Conservation (phyloP, 2,329 filamentous ascomycete genomes). For the Capronia americana region DNA sequence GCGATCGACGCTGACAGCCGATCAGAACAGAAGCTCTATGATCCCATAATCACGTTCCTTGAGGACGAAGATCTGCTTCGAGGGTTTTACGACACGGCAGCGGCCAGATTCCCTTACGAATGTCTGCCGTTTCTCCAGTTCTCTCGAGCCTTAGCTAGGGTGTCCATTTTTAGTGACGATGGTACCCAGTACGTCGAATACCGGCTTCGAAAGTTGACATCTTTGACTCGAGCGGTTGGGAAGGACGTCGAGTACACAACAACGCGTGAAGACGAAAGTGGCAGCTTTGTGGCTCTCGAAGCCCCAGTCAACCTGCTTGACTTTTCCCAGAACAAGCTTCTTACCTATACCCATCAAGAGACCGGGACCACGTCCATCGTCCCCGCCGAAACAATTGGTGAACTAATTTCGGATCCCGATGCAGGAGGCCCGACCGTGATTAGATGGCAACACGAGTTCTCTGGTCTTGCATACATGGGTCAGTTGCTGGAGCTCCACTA, state of each 20-base stretch:
- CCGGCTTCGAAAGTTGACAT: constrained; percentile 72
- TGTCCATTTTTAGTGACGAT: constrained; percentile 52
- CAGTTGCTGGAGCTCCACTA: constrained; percentile 63
- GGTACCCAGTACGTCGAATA: constrained; percentile 63
- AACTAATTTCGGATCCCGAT: constrained; percentile 80
- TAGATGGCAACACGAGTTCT: constrained; percentile 77
- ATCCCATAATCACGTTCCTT: constrained; percentile 57
- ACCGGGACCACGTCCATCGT: constrained; percentile 32
- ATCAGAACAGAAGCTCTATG: constrained; percentile 17
- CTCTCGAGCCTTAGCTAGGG: constrained; percentile 67
- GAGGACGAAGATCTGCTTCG: constrained; percentile 64
- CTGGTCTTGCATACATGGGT: constrained; percentile 78
- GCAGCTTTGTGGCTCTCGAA: constrained; percentile 74
- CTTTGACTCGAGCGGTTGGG: constrained; percentile 79
- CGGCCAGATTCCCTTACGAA: constrained; percentile 84
- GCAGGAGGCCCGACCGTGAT: constrained; percentile 72
- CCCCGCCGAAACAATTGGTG: constrained; percentile 48
- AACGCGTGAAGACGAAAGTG: constrained; percentile 83
- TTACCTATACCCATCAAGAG: constrained; percentile 39
- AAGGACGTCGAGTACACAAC: constrained; percentile 76
- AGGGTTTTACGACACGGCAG: constrained; percentile 69
- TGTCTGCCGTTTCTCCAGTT: constrained; percentile 77
- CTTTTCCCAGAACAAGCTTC: constrained; percentile 40
- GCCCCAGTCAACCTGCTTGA: constrained; percentile 60
- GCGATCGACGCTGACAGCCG: constrained; percentile 48